phyloP scores from a whole-genome alignment of 2,329 filamentous ascomycete species.

The Podosphaera xanthii region DNA sequence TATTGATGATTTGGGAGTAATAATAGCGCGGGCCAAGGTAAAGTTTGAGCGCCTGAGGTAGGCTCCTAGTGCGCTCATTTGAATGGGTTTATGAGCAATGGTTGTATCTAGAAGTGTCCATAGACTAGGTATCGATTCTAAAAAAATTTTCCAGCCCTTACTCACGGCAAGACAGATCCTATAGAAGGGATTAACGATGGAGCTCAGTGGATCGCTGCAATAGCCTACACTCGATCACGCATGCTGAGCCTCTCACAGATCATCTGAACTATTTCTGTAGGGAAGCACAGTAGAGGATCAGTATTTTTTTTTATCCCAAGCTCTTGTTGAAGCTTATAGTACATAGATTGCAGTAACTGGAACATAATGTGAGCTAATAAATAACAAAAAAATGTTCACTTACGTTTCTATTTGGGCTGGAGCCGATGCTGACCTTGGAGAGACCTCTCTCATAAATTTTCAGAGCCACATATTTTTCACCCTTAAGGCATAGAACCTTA shows the following conservation, averaged over 20 bases:
- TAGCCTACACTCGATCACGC: conserved; percentile 14
- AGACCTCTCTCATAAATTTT: conserved; percentile 17
- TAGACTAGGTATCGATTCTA: conserved; percentile 13
- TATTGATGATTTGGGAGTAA: conserved; percentile 8
- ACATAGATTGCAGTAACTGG: conserved; percentile 14
- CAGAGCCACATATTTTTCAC: conserved; percentile 12
- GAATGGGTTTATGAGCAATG: conserved; percentile 5
- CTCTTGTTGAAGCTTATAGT: conserved; percentile 12
- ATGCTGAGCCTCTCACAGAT: conserved; percentile 12
- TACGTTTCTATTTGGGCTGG: conserved; percentile 13
- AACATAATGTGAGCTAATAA: neutral
- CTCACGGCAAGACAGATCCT: conserved; percentile 15
- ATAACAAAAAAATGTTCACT: neutral
- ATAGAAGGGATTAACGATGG: conserved; percentile 2
- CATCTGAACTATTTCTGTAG: conserved; percentile 16
- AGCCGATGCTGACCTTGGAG: conserved; percentile 14
- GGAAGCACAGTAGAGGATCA: conserved; percentile 16
- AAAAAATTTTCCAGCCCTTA: conserved; percentile 13
- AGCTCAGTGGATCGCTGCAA: neutral
- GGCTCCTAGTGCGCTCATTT: conserved; percentile 9
- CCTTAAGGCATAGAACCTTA: conserved; percentile 14
- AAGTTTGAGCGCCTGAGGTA: conserved; percentile 14
- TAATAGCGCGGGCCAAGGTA: conserved; percentile 9
- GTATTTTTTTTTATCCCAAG: conserved; percentile 9
- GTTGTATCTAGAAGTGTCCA: conserved; percentile 15